Evolutionary conservation across 2,329 filamentous ascomycete species (phyloP).

Genomic region (Verticillium albo-atrum): DNA sequence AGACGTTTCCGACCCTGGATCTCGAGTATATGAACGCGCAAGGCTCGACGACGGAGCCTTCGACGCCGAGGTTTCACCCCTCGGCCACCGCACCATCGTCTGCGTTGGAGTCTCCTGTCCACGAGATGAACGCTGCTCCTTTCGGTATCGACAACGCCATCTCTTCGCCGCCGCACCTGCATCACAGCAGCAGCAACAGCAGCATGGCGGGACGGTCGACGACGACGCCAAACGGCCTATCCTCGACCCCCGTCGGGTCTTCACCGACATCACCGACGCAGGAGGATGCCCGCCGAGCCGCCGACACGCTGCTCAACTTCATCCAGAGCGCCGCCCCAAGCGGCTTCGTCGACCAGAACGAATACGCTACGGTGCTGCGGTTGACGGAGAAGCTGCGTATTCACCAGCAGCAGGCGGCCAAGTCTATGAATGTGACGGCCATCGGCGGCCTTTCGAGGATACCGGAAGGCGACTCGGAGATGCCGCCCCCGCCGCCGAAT

Average conservation of each 20-base stretch:
- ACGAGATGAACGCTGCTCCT: conserved; percentile 36
- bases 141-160: conserved; percentile 37
- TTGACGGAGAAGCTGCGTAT: conserved; percentile 82
- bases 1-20: conserved; percentile 75
- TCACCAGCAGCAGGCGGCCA: conserved; percentile 41
- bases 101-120: conserved; percentile 46
- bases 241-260: conserved; percentile 42
- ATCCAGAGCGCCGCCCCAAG: conserved; percentile 65
- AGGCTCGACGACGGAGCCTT: conserved; percentile 32
- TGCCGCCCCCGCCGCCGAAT: conserved; percentile 26
- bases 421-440: conserved; percentile 20
- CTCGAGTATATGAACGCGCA: conserved; percentile 51
- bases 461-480: conserved; percentile 52
- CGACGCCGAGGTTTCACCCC: conserved; percentile 45
- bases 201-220: conserved; percentile 37
- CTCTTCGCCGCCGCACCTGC: conserved; percentile 38
- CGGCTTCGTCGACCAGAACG: conserved; percentile 69
- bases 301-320: conserved; percentile 77
- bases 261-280: conserved; percentile 67
- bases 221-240: conserved; percentile 24
- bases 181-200: conserved; percentile 46
- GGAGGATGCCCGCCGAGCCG: conserved; percentile 78
- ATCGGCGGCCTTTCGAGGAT: conserved; percentile 51
- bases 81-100: conserved; percentile 45
- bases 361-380: conserved; percentile 73